Conservation (phyloP, 176 grass and related monocot genomes). For the Puccinellia tenuiflora region DNA sequence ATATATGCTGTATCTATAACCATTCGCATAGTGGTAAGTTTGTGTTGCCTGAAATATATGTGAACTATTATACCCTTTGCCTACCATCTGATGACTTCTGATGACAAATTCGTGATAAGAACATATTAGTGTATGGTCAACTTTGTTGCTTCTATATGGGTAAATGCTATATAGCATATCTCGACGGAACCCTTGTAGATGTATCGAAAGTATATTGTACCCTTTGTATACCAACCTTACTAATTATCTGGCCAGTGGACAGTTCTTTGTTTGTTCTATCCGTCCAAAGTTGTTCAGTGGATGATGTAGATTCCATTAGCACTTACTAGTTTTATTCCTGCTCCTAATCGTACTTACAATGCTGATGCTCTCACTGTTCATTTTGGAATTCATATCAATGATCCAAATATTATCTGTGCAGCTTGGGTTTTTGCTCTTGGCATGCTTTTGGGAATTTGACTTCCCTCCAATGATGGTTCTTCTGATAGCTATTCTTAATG, state of each 20-base stretch:
- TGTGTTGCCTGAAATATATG: constrained; percentile 4
- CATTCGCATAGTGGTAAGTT: constrained; percentile 63
- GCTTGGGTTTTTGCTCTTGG: constrained; percentile 59
- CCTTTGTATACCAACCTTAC: not conserved
- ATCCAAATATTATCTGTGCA: constrained; percentile 12
- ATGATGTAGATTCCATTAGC: not conserved
- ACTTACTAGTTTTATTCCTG: not conserved
- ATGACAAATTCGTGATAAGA: not conserved
- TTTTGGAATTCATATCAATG: constrained; percentile 7
- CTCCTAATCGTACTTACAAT: not conserved
- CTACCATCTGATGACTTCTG: not conserved
- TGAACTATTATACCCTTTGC: not conserved
- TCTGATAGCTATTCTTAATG: constrained; percentile 63
- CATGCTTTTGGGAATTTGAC: constrained; percentile 49
- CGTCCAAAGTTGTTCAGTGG: not conserved
- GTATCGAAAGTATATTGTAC: not conserved
- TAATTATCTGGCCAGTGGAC: not conserved
- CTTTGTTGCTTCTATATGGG: not conserved
- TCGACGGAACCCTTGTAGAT: not conserved
- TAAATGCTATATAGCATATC: not conserved
- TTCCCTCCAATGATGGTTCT: constrained; percentile 56
- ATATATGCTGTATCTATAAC: constrained; percentile 69
- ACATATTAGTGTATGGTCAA: not conserved
- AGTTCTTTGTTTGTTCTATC: not conserved
- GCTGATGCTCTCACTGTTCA: not conserved